Evolutionary conservation across 1,139 yeast species (phyloP).

Genomic region (Magnusiomyces sp.): DNA sequence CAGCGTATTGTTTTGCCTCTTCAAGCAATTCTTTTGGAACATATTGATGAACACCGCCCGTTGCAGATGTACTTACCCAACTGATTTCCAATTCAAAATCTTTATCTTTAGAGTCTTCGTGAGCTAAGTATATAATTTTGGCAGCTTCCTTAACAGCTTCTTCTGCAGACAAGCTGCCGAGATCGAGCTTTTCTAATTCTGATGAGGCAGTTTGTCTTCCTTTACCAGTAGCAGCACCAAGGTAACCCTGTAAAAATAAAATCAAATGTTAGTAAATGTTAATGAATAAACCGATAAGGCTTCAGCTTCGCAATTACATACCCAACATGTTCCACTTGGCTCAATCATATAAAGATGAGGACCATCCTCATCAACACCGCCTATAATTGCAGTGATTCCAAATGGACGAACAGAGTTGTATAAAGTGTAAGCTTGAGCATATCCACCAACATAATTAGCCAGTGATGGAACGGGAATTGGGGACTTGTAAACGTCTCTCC

Average conservation of each 20-base stretch:
- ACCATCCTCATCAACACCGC: slow-evolving; percentile 81
- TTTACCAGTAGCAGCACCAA: slow-evolving; percentile 96
- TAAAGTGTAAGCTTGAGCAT: slow-evolving; percentile 91
- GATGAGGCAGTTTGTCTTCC: slow-evolving; percentile 96
- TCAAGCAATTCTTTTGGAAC: slow-evolving; percentile 70
- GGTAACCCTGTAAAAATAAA: slow-evolving; percentile 48
- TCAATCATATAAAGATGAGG: slow-evolving; percentile 94
- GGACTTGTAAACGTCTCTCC: slow-evolving; percentile 68
- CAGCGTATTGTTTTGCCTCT: slow-evolving; percentile 77
- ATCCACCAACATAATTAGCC: slow-evolving; percentile 82
- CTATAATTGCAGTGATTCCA: slow-evolving; percentile 86
- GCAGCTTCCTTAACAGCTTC: slow-evolving; percentile 95
- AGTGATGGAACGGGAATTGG: slow-evolving; percentile 75
- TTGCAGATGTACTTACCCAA: slow-evolving; percentile 73
- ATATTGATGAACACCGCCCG: slow-evolving; percentile 70
- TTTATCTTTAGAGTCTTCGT: slow-evolving; percentile 95
- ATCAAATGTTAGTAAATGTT: neutral
- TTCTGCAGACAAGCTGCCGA: slow-evolving; percentile 55
- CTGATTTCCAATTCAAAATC: slow-evolving; percentile 92
- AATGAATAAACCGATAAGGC: neutral
- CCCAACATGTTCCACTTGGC: slow-evolving; percentile 93
- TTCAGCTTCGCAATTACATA: neutral
- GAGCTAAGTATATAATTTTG: slow-evolving; percentile 83
- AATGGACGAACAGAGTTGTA: slow-evolving; percentile 97
- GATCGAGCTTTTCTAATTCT: slow-evolving; percentile 84